Evolutionary conservation across 1,139 yeast species (phyloP).

Genomic region (Diutina siamensis): DNA sequence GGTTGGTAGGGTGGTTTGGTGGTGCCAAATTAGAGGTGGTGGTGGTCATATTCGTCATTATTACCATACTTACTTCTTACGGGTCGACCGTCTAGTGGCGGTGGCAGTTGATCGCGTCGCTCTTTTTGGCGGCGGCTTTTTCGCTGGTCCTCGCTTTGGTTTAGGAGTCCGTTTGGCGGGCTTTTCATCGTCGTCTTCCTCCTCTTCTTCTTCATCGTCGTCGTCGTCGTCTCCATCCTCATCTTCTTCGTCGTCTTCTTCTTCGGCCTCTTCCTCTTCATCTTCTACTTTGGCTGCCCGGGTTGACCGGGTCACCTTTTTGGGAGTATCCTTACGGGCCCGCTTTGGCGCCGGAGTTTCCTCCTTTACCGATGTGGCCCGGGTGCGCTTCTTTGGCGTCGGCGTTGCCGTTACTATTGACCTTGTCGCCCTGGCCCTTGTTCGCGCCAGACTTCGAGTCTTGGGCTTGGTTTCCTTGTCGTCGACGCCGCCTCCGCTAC

Average conservation of each 20-base stretch:
- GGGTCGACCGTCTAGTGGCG: neutral
- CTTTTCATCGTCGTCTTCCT: too few relatives aligned
- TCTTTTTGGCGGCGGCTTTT: neutral
- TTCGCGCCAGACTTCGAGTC: neutral
- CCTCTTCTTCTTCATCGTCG: neutral
- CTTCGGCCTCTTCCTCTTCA: neutral
- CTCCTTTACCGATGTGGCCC: neutral
- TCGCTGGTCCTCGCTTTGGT: neutral
- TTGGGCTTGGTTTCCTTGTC: neutral
- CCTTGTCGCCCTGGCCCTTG: neutral
- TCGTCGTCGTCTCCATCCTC: neutral
- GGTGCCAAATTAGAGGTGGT: too few relatives aligned
- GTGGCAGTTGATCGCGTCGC: neutral
- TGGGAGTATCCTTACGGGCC: neutral
- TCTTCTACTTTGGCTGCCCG: neutral
- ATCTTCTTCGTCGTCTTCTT: neutral
- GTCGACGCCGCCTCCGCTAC: too few relatives aligned
- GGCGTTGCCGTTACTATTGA: neutral
- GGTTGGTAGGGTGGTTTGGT: too few relatives aligned
- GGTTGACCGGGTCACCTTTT: neutral
- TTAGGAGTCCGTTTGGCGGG: too few relatives aligned
- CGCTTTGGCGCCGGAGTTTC: neutral
- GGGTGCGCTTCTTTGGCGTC: neutral
- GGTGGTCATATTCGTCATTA: too few relatives aligned
- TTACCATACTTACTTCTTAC: conserved; percentile 1